Base-by-base conservation (phyloP, 2,329 filamentous ascomycete species). In the Chaetomium olivaceum region DNA sequence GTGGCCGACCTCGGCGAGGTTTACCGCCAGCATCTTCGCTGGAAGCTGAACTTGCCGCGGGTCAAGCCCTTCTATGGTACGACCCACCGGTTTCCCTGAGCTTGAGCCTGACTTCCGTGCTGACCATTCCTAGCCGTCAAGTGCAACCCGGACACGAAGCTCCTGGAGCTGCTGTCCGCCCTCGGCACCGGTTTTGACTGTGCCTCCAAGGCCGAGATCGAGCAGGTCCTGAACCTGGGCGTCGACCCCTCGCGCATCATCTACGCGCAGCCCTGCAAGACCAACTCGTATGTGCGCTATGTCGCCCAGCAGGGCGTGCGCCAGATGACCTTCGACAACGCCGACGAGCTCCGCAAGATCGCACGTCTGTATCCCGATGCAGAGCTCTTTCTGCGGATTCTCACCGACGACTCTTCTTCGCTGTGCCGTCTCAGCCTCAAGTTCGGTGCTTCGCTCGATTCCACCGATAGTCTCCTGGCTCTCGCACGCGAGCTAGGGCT, bases 241-340 rank as follows among this genome's bases (percentile, higher is more conserved):
- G 85, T 96, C 71, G 89, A 91, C 75, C 91, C 95, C 14, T 87
- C 89, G 71, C 93, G 94, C 78, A 96, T 99, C 83, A 97, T 99
- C 81, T 99, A 98, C 76, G 95, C 95, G 58, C 95, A 99, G 82
- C 95, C 95, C 63, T 98, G 95, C 91, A 99, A 99, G 88, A 99
- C 95, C 74, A 96, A 95, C 82, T 97, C 94, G 57, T 98, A 97
- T 79, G 85, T 99, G 69, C 92, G 93, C 76, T 96, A 93, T 75
- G 95, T 96, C 70, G 88, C 91, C 75, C 86, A 88, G 76, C 84
- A 89, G 71, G 91, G 90, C 72, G 95, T 99, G 77, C 94, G 91
- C 82, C 92, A 97, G 84, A 98, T 99, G 94, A 99, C 95, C 2
- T 98, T 99, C 76, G 95, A 99, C 85, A 99, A 99, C 74, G 88